These are phyloP conservation scores for Sphagnum tenellum DNA, from an alignment of 225 moss, liverwort and hornwort genomes.

Conservation along the genomic window DNA sequence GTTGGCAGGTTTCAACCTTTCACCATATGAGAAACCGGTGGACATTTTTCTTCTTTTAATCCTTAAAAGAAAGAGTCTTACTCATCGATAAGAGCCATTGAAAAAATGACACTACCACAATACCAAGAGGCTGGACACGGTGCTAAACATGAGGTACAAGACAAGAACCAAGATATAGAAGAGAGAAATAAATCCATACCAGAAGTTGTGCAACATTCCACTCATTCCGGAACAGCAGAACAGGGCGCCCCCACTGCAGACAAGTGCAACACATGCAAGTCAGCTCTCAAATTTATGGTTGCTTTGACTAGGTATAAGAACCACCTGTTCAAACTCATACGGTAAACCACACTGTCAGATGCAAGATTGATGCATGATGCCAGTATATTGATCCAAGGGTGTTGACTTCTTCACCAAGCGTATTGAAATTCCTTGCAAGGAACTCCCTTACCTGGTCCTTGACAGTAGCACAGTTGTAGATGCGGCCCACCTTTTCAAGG, in stretches of 20 bases:
- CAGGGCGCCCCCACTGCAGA: constrained; percentile 86
- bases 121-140: not conserved
- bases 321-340: too few relatives aligned
- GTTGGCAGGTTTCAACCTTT: too few relatives aligned
- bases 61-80: too few relatives aligned
- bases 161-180: not conserved
- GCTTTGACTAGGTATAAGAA: too few relatives aligned
- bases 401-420: not conserved
- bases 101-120: not conserved
- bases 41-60: not conserved
- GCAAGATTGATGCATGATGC: too few relatives aligned
- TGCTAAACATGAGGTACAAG: not conserved
- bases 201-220: constrained; percentile 86
- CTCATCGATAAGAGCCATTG: not conserved
- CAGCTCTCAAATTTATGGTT: too few relatives aligned
- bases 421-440: not conserved
- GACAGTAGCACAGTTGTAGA: constrained; percentile 88
- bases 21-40: not conserved
- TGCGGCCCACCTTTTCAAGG: constrained; percentile 70
- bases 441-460: constrained; percentile 64
- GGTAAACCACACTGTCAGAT: too few relatives aligned
- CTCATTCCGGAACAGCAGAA: constrained; percentile 86
- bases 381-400: not conserved
- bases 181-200: constrained; percentile 19
- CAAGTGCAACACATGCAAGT: not conserved